Base-by-base conservation (phyloP, 257 asterid genomes). In the Fraxinus quadrangulata region DNA sequence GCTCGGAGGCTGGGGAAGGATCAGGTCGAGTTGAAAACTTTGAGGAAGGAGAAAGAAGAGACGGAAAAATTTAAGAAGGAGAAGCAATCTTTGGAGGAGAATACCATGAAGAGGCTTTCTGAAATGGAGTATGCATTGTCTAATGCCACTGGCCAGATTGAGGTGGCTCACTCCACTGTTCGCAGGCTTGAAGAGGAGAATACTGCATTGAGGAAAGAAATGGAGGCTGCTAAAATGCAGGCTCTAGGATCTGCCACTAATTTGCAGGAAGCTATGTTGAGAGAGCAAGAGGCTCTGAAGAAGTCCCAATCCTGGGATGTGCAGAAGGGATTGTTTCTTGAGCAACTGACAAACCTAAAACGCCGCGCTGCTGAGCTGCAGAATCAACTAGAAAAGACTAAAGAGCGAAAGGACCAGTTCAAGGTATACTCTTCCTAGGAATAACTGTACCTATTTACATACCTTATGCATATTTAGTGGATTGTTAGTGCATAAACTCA, bases 41-140 rank as follows among this genome's bases (percentile, higher is more conserved):
- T 95, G 88, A 93, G 86, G 86, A 90, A 88, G 67, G 97, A 90
- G 82, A 92, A 84, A 72, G 92, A 85, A 76, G 96, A 89, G 73
- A 73, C 75, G 0, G 93, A 91, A 42, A 90, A 79, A 69, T 63
- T 82, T 75, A 86, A 85, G 45, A 89, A 83, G 86, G 96, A 91
- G 70, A 82, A 78, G 77, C 96, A 88, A 70, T 69, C 80, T 16
- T 67, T 85, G 88, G 96, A 90, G 83, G 97, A 94, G 79, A 82
- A 67, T 74, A 83, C 86, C 42, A 16, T 74, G 77, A 90, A 90
- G 80, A 85, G 94, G 84, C 81, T 88, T 45, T 49, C 87, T 1
- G 98, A 91, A 85, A 88, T 91, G 92, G 96, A 91, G 76, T 3
- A 82, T 49, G 93, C 92, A 1, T 54, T 91, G 81, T 70, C 85